Percentiles rank a stretch among this genome's conserved stretches.
Evolutionary conservation across 2,329 filamentous ascomycete genomes (phyloP).

Genomic region (Polytolypa hystricis): DNA sequence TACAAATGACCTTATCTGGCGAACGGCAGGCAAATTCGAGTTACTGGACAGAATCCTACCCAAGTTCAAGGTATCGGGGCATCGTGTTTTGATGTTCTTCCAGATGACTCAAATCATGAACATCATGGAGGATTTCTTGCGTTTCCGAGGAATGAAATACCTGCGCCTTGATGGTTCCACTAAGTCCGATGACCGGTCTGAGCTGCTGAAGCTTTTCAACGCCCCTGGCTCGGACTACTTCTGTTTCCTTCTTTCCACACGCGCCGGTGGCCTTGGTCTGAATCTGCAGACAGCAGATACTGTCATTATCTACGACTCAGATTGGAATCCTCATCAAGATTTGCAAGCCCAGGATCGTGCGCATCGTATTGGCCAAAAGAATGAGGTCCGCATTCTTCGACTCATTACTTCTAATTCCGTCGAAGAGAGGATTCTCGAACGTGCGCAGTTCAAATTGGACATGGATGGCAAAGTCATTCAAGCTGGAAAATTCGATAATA

Average conservation of each 20-base stretch:
- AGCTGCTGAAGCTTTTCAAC: constrained; percentile 82
- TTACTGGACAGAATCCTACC: constrained; percentile 82
- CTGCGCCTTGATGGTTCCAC: constrained; percentile 92
- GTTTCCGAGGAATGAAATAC: constrained; percentile 71
- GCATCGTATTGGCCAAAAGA: constrained; percentile 99
- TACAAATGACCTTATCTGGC: constrained; percentile 90
- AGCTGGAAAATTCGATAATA: constrained; percentile 98
- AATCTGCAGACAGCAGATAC: constrained; percentile 97
- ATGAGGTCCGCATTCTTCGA: constrained; percentile 91
- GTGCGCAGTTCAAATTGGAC: constrained; percentile 93
- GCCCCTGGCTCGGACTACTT: constrained; percentile 84
- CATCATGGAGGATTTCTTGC: constrained; percentile 97
- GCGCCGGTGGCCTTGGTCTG: constrained; percentile 92
- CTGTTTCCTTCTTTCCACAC: constrained; percentile 95
- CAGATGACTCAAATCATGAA: constrained; percentile 99
- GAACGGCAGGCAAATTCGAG: constrained; percentile 94
- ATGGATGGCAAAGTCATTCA: constrained; percentile 99
- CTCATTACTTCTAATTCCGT: constrained; percentile 95
- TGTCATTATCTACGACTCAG: constrained; percentile 98
- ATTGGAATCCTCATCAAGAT: constrained; percentile 99
- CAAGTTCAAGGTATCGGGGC: constrained; percentile 82
- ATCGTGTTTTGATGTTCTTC: constrained; percentile 99
- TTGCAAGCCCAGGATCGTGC: constrained; percentile 98
- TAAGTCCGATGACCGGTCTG: constrained; percentile 93
- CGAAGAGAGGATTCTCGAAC: constrained; percentile 95